Evolutionary conservation across 2,329 filamentous ascomycete genomes (phyloP).

Genomic region (Gnomoniopsis smithogilvyi): DNA sequence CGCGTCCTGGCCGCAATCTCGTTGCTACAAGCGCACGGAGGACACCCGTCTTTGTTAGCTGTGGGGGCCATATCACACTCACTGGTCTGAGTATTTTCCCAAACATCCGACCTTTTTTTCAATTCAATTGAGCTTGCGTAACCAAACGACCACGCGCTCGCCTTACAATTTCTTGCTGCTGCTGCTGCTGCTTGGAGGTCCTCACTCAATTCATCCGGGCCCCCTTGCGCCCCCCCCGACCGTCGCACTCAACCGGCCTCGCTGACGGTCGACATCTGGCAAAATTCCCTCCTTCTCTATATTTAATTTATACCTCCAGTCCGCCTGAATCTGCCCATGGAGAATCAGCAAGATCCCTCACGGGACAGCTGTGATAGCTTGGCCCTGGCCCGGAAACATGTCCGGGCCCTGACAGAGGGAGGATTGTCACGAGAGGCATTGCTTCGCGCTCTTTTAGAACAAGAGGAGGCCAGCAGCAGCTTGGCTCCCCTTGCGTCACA

Average conservation of each 20-base stretch:
- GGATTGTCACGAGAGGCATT: conserved; percentile 30
- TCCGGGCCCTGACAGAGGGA: conserved; percentile 28
- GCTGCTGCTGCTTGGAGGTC: neutral
- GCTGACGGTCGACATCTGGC: neutral
- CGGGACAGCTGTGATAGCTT: conserved; percentile 27
- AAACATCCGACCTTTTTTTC: conserved; percentile 1
- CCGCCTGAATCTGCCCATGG: conserved; percentile 18
- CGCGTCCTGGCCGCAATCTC: conserved; percentile 1
- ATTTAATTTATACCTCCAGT: neutral
- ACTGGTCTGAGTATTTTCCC: conserved; percentile 14
- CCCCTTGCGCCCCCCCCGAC: neutral
- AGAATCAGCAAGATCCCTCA: conserved; percentile 23
- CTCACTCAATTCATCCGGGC: neutral
- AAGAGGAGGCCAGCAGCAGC: conserved; percentile 21
- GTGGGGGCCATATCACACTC: conserved; percentile 11
- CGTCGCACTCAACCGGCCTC: conserved; percentile 1
- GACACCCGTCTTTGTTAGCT: conserved; percentile 3
- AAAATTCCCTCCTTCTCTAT: neutral
- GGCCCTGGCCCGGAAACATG: conserved; percentile 29
- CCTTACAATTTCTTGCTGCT: neutral
- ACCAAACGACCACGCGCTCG: neutral
- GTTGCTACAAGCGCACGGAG: conserved; percentile 5
- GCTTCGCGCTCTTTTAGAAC: conserved; percentile 30
- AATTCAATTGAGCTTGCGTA: conserved; percentile 5
- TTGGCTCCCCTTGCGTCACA: conserved; percentile 11